Base-by-base conservation (phyloP, 148 eudicot genomes). In the Amaranthus cruentus region DNA sequence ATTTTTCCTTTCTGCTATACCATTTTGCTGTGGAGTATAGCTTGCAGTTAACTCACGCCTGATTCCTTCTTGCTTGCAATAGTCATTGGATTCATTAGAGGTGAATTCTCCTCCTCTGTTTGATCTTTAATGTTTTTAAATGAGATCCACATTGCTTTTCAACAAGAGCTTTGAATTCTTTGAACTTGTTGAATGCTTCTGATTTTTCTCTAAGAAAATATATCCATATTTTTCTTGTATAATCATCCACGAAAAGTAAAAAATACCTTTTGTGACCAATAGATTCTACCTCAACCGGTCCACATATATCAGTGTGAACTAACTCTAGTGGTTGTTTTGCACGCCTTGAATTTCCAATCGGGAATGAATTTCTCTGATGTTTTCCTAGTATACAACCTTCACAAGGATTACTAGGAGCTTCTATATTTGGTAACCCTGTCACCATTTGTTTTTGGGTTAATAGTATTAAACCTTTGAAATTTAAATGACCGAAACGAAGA, bases 11-110 rank as follows among this genome's bases (percentile, higher is more conserved):
- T 76, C 68, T 9, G 67, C 68, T 51, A 68, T 59, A 7, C 13
- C 60, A 18, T 76, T 68, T 76, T 76, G 73, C 69, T n/a, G 73
- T 44, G 73, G 56, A 28, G 62, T 63, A 44, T 53, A 65, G 56
- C 70, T 66, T 7, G 51, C 70, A 12, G 46, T 65, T 46, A 74
- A 8, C 13, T 55, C 52, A 9, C 44, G 42, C 9, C 11, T 55
- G 12, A 69, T 76, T 5, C 66, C 73, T 56, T 76, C n/a, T n/a
- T 42, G 38, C 47, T 76, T 53, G 42, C 51, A 75, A 59, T 47
- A 75, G 6, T 68, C 51, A 59, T 46, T 15, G 56, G 56, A 68
- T 12, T 68, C 73, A 28, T 68, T 4, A 49, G 38, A 75, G 14
- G 71, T 68, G n/a, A 68, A 68, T 59, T 48, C 73, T 38, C 57